Base-by-base conservation (phyloP, 2,329 filamentous ascomycete genomes). In the Chrysosporium keratinophilum region DNA sequence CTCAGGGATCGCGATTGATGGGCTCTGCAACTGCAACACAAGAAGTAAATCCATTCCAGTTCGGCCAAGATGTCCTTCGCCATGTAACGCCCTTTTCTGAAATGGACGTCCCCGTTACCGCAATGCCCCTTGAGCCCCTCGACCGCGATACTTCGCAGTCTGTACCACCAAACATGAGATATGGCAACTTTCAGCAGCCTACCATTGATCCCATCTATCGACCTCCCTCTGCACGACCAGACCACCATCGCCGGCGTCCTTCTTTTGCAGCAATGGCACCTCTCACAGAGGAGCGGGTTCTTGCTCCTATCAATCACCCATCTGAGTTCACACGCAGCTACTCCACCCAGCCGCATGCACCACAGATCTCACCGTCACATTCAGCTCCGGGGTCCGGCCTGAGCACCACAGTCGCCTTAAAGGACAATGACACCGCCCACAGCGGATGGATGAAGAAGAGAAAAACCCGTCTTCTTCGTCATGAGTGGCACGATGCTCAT, bases 361-460 rank as follows among this genome's bases (percentile, higher is more conserved):
- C 34, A 33, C 34, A 42, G 31, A 9, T 42, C 19, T 37, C 37
- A 9, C 34, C 17, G 11, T 20, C 50, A 9, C 33, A 46, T 11
- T 40, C 50, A 12, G 34, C 50, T 33, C 19, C 43, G 11, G 42
- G 37, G n/a, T 19, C 37, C 6, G 37, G 42, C 10, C 33, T 20
- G 12, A 42, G 49, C 4, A 39, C 48, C 12, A 20, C 68, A 47
- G 65, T 68, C 53, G 62, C 68, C 4, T 59, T 59, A 1, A 59
- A 56, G 9, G 55, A 59, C 44, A 49, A 70, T 51, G 80, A 81
- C 54, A 71, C 85, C 58, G 80, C 81, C 34, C 87, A 90, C 69
- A 81, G 87, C 48, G 93, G 93, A 1, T 89, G 84, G 70, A 95
- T 98, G 82, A 90, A 88, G 77, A 95, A 95, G 77, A 87, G 91